phyloP scores from a whole-genome alignment of 306 rosid species.

The Trifolium subterraneum region DNA sequence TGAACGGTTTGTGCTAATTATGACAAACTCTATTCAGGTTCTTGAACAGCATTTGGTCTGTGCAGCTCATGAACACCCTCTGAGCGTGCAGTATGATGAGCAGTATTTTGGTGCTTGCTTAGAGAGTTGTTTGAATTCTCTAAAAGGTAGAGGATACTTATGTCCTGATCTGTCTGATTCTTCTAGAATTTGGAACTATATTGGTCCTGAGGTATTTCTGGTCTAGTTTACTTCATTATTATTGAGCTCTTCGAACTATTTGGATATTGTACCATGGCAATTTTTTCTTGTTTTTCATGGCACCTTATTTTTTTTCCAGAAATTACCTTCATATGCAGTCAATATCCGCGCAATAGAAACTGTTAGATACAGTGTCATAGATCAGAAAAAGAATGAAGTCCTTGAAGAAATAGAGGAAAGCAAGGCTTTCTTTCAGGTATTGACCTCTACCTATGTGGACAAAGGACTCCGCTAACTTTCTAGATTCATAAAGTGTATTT shows the following conservation, averaged over 20 bases:
- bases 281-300: conserved; percentile 15
- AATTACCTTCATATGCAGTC: conserved; percentile 73
- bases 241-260: conserved; percentile 34
- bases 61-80: conserved; percentile 83
- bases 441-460: conserved; percentile 16
- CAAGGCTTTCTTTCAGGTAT: conserved; percentile 94
- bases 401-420: conserved; percentile 99
- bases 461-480: conserved; percentile 9
- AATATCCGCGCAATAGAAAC: conserved; percentile 85
- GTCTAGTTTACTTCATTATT: conserved; percentile 38
- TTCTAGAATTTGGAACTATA: conserved; percentile 75
- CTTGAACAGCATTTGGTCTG: conserved; percentile 88
- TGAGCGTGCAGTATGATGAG: conserved; percentile 71
- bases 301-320: conserved; percentile 51
- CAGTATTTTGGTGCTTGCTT: conserved; percentile 75
- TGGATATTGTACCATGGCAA: conserved; percentile 4
- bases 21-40: conserved; percentile 58
- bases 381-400: conserved; percentile 57
- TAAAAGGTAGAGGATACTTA: conserved; percentile 69
- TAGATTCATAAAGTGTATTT: conserved; percentile 25
- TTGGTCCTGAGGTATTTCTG: conserved; percentile 71
- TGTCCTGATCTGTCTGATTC: conserved; percentile 56
- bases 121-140: conserved; percentile 55
- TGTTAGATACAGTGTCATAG: conserved; percentile 69
- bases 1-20: conserved; percentile 36